phyloP scores from a whole-genome alignment of 768 basidiomycete species.

The Mycena metata region DNA sequence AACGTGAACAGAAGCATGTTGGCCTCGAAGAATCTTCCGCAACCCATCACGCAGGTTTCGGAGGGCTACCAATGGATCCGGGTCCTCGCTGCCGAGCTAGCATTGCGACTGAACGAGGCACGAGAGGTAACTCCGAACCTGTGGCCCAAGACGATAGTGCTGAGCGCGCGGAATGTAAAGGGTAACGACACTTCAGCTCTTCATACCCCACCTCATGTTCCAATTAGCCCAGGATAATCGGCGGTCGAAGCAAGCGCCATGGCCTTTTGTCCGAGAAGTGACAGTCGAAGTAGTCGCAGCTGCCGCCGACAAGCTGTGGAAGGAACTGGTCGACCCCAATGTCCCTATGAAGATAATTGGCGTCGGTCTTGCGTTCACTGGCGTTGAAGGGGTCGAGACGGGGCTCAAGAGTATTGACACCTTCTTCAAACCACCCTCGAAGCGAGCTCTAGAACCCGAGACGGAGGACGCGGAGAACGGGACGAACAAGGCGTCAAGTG shows the following conservation, averaged over 20 bases:
- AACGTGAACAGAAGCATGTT: constrained; percentile 91
- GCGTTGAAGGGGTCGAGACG: constrained; percentile 78
- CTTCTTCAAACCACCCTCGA: constrained; percentile 72
- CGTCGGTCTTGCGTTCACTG: constrained; percentile 81
- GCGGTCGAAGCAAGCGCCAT: constrained; percentile 87
- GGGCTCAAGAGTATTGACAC: constrained; percentile 92
- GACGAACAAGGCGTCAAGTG: neutral
- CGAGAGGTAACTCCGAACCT: constrained; percentile 77
- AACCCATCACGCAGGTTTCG: constrained; percentile 76
- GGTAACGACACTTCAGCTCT: constrained; percentile 53
- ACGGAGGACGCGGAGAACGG: constrained; percentile 21
- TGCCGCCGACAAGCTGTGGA: constrained; percentile 87
- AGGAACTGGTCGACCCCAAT: constrained; percentile 79
- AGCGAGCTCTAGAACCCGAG: constrained; percentile 56
- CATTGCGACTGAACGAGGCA: constrained; percentile 86
- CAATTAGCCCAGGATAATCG: constrained; percentile 71
- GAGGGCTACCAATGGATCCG: constrained; percentile 94
- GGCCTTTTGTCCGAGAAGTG: constrained; percentile 84
- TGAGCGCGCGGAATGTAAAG: constrained; percentile 73
- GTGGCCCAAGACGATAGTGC: constrained; percentile 94
- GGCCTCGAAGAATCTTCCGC: constrained; percentile 93
- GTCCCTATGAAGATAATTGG: constrained; percentile 75
- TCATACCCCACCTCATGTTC: constrained; percentile 10
- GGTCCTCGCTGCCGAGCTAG: constrained; percentile 91
- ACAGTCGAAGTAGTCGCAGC: constrained; percentile 82